phyloP scores from a whole-genome alignment of 2,329 filamentous ascomycete species.

The Pseudogymnoascus sp. region DNA sequence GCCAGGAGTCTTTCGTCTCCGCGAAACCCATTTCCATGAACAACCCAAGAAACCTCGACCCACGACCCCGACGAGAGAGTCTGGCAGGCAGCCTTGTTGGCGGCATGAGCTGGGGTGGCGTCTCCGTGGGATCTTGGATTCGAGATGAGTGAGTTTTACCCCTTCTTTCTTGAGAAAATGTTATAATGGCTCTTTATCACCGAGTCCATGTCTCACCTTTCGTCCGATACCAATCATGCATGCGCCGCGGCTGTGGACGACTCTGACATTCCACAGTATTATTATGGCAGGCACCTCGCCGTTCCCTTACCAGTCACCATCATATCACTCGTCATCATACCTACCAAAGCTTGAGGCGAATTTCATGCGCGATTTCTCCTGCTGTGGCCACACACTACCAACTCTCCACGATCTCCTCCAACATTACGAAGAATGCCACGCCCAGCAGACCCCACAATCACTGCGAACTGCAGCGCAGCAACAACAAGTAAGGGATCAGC shows the following conservation, averaged over 20 bases:
- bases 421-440: conserved; percentile 94
- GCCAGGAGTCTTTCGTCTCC: conserved; percentile 58
- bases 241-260: not conserved
- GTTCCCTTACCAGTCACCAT: conserved; percentile 81
- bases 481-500: conserved; percentile 37
- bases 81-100: conserved; percentile 59
- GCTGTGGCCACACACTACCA: conserved; percentile 81
- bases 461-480: conserved; percentile 31
- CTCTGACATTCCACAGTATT: conserved; percentile 51
- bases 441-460: conserved; percentile 52
- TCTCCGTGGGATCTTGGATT: conserved; percentile 95
- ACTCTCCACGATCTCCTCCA: conserved; percentile 91
- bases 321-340: conserved; percentile 93
- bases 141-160: conserved; percentile 82
- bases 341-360: conserved; percentile 93
- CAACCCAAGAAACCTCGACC: conserved; percentile 51
- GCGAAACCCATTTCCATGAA: conserved; percentile 60
- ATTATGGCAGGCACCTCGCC: conserved; percentile 97
- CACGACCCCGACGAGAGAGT: conserved; percentile 52
- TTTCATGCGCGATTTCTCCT: conserved; percentile 96
- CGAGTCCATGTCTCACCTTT: conserved; percentile 7
- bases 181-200: conserved; percentile 3
- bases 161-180: conserved; percentile 6
- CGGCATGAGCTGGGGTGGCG: conserved; percentile 94
- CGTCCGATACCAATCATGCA: not conserved